Percentiles rank a stretch among this genome's conserved stretches.
Evolutionary conservation across 192 early-diverging fungal species (phyloP).

Genomic region (Coemansia sp.): DNA sequence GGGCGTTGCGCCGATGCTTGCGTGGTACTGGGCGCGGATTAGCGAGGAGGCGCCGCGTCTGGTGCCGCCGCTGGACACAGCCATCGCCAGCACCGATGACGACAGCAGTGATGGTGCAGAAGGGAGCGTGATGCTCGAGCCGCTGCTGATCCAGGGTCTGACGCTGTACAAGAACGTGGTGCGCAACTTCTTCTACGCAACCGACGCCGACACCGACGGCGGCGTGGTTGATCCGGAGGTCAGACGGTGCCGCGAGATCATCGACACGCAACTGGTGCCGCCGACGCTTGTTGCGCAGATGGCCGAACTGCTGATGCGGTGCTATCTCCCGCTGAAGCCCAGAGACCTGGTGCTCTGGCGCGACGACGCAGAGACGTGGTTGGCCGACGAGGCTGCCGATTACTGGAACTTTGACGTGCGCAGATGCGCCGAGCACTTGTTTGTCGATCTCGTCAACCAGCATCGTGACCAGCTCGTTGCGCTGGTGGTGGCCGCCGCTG

Average conservation of each 20-base stretch:
- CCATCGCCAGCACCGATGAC: not conserved
- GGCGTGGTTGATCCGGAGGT: slow-evolving; percentile 15
- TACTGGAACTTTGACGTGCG: slow-evolving; percentile 80
- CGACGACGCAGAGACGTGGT: slow-evolving; percentile 82
- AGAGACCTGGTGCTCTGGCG: slow-evolving; percentile 80
- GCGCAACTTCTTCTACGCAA: slow-evolving; percentile 44
- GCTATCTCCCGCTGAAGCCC: slow-evolving; percentile 69
- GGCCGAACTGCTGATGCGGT: slow-evolving; percentile 71
- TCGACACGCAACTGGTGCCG: slow-evolving; percentile 68
- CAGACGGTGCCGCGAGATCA: slow-evolving; percentile 55
- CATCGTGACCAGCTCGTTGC: slow-evolving; percentile 21
- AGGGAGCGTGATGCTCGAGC: slow-evolving; percentile 51
- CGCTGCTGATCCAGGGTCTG: slow-evolving; percentile 74
- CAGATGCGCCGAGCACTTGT: slow-evolving; percentile 80
- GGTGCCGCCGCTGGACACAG: slow-evolving; percentile 9
- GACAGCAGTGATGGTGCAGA: slow-evolving; percentile 14
- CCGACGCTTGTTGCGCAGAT: slow-evolving; percentile 65
- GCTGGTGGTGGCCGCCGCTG: slow-evolving; percentile 21
- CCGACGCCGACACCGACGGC: slow-evolving; percentile 40
- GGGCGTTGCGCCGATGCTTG: slow-evolving; percentile 61
- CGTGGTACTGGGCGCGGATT: slow-evolving; percentile 74
- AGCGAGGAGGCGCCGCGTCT: slow-evolving; percentile 26
- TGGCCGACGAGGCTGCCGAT: slow-evolving; percentile 77
- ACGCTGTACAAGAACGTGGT: slow-evolving; percentile 54
- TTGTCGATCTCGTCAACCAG: slow-evolving; percentile 75